Evolutionary conservation across 202 grass and related monocot species (phyloP), one percentile per base, ranked within the genome.

Genomic region (Setaria viridis): DNA sequence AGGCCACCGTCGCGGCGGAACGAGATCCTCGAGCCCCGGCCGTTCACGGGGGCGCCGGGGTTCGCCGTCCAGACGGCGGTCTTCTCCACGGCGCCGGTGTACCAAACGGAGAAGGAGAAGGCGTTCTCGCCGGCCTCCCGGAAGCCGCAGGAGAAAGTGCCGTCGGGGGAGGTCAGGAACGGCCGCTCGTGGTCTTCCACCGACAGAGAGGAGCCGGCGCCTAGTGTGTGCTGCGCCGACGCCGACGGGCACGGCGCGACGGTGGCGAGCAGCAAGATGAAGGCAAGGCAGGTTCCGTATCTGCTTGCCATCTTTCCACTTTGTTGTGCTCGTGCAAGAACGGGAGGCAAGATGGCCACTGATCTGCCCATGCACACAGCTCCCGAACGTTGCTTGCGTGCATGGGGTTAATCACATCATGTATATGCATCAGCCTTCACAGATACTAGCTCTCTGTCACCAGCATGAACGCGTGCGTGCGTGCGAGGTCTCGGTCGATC

Each of bases 21-120:
- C 39, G 48, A 51, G 62, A 95, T 5, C 34, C 21, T 71, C 3
- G 90, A 89, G 0, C 69, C 17, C 4, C 74, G 21, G n/a, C 90
- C 93, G 50, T 92, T 90, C 15, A 93, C 90, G 0, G 86, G 72
- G 20, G 19, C 32, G 47, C 67, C 77, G 8, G 70, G 83, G 77
- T 91, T 95, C 11, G 88, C 93, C 2, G 86, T 76, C 93, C 93
- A 95, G 29, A 87, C 78, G 19, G 80, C 81, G 14, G 90, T 80
- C 11, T 30, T 76, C 6, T 87, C 16, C 33, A 41, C 32, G 1
- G 74, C 67, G 46, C 7, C 55, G 81, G 76, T 51, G 81, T 80
- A 91, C 92, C 89, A 94, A 34, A 94, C 34, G 49, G 89, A 87
- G 65, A 94, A 91, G 51, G 70, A 71, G 76, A 86, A 91, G 41